Percentiles rank a stretch among this genome's conserved stretches.
These are phyloP conservation scores for Xylaria scruposa DNA, from an alignment of 495 filamentous ascomycete genomes.

Conservation along the genomic window DNA sequence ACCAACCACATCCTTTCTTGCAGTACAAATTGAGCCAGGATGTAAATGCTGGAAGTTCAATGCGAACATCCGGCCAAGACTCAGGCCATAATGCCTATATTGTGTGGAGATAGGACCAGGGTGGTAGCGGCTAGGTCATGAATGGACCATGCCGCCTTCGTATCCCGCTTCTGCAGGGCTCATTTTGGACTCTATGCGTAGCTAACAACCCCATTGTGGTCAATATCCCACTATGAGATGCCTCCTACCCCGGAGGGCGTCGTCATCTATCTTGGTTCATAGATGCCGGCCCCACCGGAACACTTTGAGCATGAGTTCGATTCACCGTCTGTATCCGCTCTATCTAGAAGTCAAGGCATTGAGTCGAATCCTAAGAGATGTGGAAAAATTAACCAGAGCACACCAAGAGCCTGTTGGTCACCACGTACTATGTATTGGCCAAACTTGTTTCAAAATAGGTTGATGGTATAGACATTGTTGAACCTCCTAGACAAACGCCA, in stretches of 20 bases:
- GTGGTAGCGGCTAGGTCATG: not conserved
- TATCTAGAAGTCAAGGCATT: not conserved
- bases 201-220: slow-evolving; percentile 11
- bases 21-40: not conserved
- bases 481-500: not conserved
- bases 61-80: slow-evolving; percentile 8
- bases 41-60: slow-evolving; percentile 12
- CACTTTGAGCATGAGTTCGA: not conserved
- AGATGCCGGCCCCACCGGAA: not conserved
- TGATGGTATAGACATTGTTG: not conserved
- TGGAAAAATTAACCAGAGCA: not conserved
- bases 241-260: slow-evolving; percentile 20
- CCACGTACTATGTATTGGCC: not conserved
- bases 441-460: not conserved
- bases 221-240: slow-evolving; percentile 9
- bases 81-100: slow-evolving; percentile 9
- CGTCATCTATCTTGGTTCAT: slow-evolving; percentile 12
- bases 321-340: not conserved
- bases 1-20: slow-evolving; percentile 8
- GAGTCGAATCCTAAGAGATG: not conserved
- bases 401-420: not conserved
- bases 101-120: slow-evolving; percentile 10
- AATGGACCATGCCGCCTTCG: slow-evolving; percentile 3
- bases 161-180: slow-evolving; percentile 18
- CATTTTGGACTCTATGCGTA: not conserved